Evolutionary conservation across 169 alveolate genomes (phyloP), one percentile per base, ranked within the genome.

Genomic region (Plasmodium knowlesi): DNA sequence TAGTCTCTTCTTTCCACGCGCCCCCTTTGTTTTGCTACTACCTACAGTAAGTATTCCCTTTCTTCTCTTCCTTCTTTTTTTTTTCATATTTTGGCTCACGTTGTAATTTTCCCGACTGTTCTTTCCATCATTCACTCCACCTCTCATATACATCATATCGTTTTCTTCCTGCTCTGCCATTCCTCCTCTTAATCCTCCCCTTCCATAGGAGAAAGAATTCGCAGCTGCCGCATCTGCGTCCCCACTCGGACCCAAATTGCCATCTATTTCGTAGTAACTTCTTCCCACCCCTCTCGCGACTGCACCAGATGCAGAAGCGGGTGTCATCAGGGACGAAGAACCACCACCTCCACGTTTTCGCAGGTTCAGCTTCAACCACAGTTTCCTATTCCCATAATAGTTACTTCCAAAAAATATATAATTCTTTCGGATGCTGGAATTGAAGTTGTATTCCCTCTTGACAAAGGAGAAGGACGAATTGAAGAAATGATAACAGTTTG

Each of bases 381-480:
- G 14, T 9, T 70, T 83, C 50, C 76, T 83, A 10, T 54, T 83
- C 14, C 70, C 41, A 32, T 83, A 83, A n/a, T 83, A 83, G 30
- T 83, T 83, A 1, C 50, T 61, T 30, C 22, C 5, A 70, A 32
- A 83, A 3, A 14, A 25, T 8, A 83, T 37, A 22, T 83, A 83
- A 70, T 71, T 70, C 28, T 32, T 83, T 83, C 92, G 39, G 19
- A 83, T 41, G 54, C 92, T 83, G 16, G 83, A 70, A 30, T 83
- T 83, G 16, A 83, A 83, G 25, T 83, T 83, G 22, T 79, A 79
- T 16, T 41, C 6, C 43, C 22, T 82, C 16, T 54, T 54, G 71
- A 54, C 72, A 61, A 32, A 57, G 5, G 50, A 34, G 30, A 9
- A 39, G 34, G 89, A 82, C 25, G 76, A 8, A 32, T 82, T 82